phyloP scores from a whole-genome alignment of 192 early-diverging fungal genomes.

The Podila epigama region DNA sequence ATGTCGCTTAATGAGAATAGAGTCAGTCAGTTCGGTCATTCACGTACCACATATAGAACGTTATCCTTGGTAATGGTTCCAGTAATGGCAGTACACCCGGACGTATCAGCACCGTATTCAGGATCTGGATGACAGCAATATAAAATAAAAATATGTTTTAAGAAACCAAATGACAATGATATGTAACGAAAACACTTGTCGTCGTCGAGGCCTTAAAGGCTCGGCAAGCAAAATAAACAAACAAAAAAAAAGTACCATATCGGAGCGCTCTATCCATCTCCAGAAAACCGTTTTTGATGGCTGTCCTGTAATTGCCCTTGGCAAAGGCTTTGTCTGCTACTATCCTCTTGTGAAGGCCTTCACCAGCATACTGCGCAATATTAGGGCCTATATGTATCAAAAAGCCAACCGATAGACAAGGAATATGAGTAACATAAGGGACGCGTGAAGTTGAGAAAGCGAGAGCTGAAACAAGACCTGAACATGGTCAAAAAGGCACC shows the following conservation, averaged over 20 bases:
- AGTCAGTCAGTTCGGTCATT: background rate
- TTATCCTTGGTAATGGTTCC: slow-evolving; percentile 86
- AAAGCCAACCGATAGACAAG: no score
- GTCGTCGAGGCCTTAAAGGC: no score
- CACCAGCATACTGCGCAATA: slow-evolving; percentile 87
- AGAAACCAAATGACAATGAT: no score
- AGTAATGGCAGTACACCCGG: slow-evolving; percentile 97
- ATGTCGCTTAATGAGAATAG: background rate
- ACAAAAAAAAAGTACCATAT: slow-evolving; percentile 58
- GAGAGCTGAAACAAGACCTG: no score
- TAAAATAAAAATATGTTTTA: background rate
- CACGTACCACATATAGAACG: slow-evolving; percentile 71
- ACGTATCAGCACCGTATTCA: slow-evolving; percentile 79
- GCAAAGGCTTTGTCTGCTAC: slow-evolving; percentile 66
- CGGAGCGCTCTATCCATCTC: slow-evolving; percentile 79
- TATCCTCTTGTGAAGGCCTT: slow-evolving; percentile 78
- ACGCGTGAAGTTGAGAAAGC: no score
- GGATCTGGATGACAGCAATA: slow-evolving; percentile 63
- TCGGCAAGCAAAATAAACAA: background rate
- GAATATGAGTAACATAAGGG: no score
- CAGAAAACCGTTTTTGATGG: slow-evolving; percentile 88
- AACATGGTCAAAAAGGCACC: no score
- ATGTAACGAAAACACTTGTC: no score
- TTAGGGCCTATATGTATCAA: slow-evolving; percentile 65
- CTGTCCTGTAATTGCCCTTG: slow-evolving; percentile 72